These are phyloP conservation scores for Fremontodendron californicum DNA, from an alignment of 345 rosid genomes.

Conservation along the genomic window DNA sequence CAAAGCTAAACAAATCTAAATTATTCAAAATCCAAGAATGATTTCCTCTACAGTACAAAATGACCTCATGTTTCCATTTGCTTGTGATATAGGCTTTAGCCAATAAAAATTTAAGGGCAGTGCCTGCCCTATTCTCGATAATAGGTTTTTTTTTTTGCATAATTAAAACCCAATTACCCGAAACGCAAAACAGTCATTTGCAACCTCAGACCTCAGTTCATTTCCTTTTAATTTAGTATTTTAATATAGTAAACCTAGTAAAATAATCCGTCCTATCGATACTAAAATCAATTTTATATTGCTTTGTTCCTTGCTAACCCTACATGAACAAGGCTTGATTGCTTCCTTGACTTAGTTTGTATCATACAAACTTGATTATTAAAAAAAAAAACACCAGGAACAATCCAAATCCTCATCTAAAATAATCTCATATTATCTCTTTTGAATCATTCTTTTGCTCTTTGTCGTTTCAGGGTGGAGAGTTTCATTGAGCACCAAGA, in stretches of 20 bases:
- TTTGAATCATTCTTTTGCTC: conserved; percentile 13
- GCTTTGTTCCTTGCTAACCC: conserved; percentile 40
- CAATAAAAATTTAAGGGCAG: conserved; percentile 13
- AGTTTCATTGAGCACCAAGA: conserved; percentile 92
- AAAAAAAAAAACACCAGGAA: conserved; percentile 10
- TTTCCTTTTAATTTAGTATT: conserved; percentile 15
- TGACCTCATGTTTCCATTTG: conserved; percentile 19
- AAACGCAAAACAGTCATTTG: not conserved
- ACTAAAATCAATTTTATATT: conserved; percentile 31
- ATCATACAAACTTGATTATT: not conserved
- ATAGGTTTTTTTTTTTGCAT: conserved; percentile 18
- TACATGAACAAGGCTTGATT: conserved; percentile 18
- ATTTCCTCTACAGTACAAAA: conserved; percentile 21
- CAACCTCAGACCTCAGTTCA: conserved; percentile 18
- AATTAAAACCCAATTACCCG: conserved; percentile 13
- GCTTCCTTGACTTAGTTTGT: conserved; percentile 6
- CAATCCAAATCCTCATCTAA: conserved; percentile 4
- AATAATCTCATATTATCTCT: not conserved
- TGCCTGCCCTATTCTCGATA: conserved; percentile 21
- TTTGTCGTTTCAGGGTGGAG: conserved; percentile 52
- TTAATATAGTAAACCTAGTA: conserved; percentile 19
- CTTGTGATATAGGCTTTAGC: conserved; percentile 18
- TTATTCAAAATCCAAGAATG: conserved; percentile 32
- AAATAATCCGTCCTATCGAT: conserved; percentile 20
- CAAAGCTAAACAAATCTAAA: not conserved